Evolutionary conservation across 2,329 filamentous ascomycete species (phyloP).

Genomic region (Clarireedia monteithiana): DNA sequence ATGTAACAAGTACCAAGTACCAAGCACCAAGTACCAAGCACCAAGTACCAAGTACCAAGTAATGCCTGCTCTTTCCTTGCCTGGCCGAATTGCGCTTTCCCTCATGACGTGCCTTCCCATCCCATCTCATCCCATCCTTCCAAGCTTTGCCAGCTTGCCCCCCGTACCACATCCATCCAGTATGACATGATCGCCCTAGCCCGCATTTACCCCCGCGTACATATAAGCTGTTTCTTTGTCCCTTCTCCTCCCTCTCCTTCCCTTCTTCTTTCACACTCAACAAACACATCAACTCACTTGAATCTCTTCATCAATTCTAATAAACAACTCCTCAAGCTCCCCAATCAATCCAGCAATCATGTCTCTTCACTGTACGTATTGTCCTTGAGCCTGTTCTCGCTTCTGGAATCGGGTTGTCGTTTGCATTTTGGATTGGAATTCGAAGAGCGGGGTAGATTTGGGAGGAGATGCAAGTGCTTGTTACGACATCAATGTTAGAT

Average conservation of each 20-base stretch:
- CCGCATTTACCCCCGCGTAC: no score
- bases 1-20: no score
- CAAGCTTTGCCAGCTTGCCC: no score
- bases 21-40: no score
- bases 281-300: background rate
- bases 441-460: background rate
- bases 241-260: background rate
- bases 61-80: no score
- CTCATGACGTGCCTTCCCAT: no score
- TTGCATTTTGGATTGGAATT: no score
- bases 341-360: slow-evolving; percentile 16
- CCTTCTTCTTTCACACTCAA: background rate
- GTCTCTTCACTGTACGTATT: slow-evolving; percentile 25
- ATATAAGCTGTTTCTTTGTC: background rate
- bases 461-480: background rate
- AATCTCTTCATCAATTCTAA: slow-evolving; percentile 22
- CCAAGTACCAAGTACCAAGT: no score
- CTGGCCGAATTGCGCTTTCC: no score
- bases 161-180: no score
- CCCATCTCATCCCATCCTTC: no score
- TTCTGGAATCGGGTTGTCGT: background rate
- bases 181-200: no score
- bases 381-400: background rate
- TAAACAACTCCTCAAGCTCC: slow-evolving; percentile 3
- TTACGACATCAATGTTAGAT: background rate